phyloP scores from a whole-genome alignment of 2,329 filamentous ascomycete species.

The Alternaria burnsii region DNA sequence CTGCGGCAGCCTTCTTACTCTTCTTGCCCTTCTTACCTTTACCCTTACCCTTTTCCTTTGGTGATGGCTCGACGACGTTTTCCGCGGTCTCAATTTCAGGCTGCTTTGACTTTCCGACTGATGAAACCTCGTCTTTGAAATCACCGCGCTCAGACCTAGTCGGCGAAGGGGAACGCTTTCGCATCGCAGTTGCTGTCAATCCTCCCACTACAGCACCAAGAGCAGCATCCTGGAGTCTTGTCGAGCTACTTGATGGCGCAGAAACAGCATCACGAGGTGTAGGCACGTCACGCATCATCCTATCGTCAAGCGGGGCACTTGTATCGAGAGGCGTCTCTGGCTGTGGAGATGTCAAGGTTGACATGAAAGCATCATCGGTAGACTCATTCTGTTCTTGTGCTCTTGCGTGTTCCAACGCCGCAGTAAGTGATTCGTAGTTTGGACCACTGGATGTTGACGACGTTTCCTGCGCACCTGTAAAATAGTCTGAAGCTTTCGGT shows the following conservation, averaged over 20 bases:
- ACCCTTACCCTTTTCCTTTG: constrained; percentile 33
- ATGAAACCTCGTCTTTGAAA: constrained; percentile 21
- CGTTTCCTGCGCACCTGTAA: constrained; percentile 27
- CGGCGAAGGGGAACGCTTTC: constrained; percentile 28
- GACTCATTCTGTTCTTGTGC: constrained; percentile 23
- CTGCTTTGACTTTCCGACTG: constrained; percentile 16
- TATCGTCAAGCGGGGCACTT: constrained; percentile 36
- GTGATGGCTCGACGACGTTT: constrained; percentile 21
- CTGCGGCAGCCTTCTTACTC: constrained; percentile 37
- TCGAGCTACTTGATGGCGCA: constrained; percentile 33
- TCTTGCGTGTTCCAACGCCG: constrained; percentile 31
- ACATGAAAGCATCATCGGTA: constrained; percentile 14
- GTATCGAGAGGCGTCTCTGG: constrained; percentile 31
- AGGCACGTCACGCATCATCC: constrained; percentile 29
- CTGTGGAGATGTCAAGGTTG: constrained; percentile 18
- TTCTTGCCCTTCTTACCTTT: constrained; percentile 40
- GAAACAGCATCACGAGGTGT: constrained; percentile 19
- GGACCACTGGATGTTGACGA: constrained; percentile 20
- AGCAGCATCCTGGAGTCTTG: constrained; percentile 39
- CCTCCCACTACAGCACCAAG: constrained; percentile 40
- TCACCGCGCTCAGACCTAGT: constrained; percentile 22
- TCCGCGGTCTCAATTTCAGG: constrained; percentile 10
- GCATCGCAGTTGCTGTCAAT: constrained; percentile 27
- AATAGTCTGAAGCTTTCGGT: constrained; percentile 68
- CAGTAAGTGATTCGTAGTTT: constrained; percentile 33